These are phyloP conservation scores for Gossypium schwendimanii DNA, from an alignment of 441 rosid species.

Conservation along the genomic window DNA sequence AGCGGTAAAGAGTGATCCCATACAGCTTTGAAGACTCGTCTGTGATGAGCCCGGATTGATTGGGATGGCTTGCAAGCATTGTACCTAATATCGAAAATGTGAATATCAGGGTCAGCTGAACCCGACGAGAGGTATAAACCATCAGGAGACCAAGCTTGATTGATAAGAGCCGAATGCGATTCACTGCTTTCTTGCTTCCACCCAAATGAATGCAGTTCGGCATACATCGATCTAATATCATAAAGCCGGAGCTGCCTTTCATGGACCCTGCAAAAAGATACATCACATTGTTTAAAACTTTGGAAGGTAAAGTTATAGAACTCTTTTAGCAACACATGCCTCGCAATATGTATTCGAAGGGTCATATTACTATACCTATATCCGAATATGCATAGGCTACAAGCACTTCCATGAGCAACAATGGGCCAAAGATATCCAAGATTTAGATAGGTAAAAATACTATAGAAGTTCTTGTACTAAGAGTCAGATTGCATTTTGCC, in stretches of 20 bases:
- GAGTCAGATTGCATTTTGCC: too few relatives aligned
- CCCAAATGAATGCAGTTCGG: constrained; percentile 76
- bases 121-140: constrained; percentile 73
- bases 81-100: constrained; percentile 78
- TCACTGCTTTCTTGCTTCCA: constrained; percentile 96
- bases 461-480: too few relatives aligned
- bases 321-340: background rate
- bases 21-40: constrained; percentile 74
- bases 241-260: constrained; percentile 70
- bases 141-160: constrained; percentile 91
- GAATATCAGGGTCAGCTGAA: constrained; percentile 79
- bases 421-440: too few relatives aligned
- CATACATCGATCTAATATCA: constrained; percentile 61
- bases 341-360: background rate
- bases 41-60: constrained; percentile 71
- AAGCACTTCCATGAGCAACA: too few relatives aligned
- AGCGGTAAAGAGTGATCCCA: constrained; percentile 67
- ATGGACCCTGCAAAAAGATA: constrained; percentile 44
- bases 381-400: background rate
- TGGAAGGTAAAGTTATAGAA: background rate
- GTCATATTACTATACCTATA: background rate
- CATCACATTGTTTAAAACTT: background rate
- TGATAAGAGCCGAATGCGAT: constrained; percentile 82
- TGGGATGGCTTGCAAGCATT: constrained; percentile 67
- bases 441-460: too few relatives aligned